Conservation (phyloP, 441 rosid genomes). For the Adansonia gregorii region DNA sequence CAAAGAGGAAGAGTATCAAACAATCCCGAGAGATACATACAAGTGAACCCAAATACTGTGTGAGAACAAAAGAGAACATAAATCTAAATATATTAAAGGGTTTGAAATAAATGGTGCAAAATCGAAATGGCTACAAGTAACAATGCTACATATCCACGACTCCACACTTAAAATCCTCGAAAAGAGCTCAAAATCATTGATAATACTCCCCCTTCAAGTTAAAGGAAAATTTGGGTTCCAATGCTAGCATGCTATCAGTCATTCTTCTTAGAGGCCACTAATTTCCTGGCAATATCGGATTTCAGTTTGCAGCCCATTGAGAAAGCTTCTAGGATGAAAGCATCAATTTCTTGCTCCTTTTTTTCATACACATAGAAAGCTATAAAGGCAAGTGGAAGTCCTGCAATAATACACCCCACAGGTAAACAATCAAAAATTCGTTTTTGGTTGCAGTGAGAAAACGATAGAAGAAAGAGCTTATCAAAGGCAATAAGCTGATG, state of each 20-base stretch:
- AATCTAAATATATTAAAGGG: background rate
- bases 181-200: background rate
- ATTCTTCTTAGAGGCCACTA: slow-evolving; percentile 44
- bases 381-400: slow-evolving; percentile 64
- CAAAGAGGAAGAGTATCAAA: background rate
- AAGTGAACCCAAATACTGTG: background rate
- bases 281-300: slow-evolving; percentile 47
- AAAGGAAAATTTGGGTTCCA: slow-evolving; percentile 11
- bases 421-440: background rate
- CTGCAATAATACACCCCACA: slow-evolving; percentile 41
- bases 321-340: slow-evolving; percentile 45
- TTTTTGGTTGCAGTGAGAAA: slow-evolving; percentile 10
- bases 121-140: background rate
- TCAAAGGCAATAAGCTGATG: background rate
- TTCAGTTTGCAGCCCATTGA: slow-evolving; percentile 51
- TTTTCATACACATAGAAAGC: slow-evolving; percentile 67
- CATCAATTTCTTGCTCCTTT: slow-evolving; percentile 74
- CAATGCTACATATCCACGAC: background rate
- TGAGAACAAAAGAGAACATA: background rate
- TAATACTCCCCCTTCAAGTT: background rate
- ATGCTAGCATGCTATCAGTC: slow-evolving; percentile 37
- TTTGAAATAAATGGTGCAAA: no score
- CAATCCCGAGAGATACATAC: background rate
- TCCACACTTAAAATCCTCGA: background rate
- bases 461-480: background rate